Evolutionary conservation across 257 asterid genomes (phyloP).

Genomic region (Paraleonurus japonicus): DNA sequence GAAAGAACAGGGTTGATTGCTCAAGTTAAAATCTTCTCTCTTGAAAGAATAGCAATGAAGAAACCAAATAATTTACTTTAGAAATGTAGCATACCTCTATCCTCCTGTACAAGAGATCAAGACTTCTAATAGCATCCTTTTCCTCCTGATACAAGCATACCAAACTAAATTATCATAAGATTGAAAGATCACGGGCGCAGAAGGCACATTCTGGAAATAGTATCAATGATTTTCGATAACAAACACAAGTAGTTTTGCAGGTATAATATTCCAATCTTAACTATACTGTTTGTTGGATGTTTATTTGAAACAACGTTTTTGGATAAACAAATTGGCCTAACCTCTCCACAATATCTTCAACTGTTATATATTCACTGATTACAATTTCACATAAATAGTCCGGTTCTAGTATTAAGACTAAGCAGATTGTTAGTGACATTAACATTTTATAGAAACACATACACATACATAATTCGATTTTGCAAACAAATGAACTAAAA

Average conservation of each 20-base stretch:
- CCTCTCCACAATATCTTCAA: neutral
- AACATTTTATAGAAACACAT: neutral
- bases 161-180: slow-evolving; percentile 5
- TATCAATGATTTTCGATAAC: neutral
- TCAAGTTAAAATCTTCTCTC: neutral
- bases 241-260: neutral
- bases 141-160: slow-evolving; percentile 60
- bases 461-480: neutral
- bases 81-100: slow-evolving; percentile 62
- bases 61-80: slow-evolving; percentile 4
- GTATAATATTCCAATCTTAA: neutral
- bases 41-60: neutral
- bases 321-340: neutral
- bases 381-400: neutral
- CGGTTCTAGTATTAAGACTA: neutral
- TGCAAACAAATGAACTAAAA: neutral
- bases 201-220: slow-evolving; percentile 7
- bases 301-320: no score
- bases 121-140: slow-evolving; percentile 92
- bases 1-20: neutral
- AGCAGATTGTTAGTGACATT: neutral
- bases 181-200: neutral
- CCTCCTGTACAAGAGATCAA: slow-evolving; percentile 93
- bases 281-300: neutral
- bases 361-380: neutral